Conservation (phyloP, 768 basidiomycete genomes). For the Obba rivulosa region DNA sequence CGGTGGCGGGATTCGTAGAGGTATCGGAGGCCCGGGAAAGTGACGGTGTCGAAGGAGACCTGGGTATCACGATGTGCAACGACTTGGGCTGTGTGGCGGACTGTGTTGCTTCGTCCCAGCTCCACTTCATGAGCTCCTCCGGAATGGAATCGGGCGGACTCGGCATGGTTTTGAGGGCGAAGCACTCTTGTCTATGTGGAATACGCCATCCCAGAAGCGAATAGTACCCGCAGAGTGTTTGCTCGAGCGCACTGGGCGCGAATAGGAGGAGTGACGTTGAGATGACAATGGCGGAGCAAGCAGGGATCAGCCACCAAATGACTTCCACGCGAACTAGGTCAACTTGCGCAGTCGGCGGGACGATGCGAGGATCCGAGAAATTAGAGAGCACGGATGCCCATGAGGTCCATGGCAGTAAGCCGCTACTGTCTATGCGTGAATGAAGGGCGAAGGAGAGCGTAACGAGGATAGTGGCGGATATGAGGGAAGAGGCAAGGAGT, state of each 20-base stretch:
- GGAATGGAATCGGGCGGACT: constrained; percentile 11
- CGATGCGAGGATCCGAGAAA: constrained; percentile 12
- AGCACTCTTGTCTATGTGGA: constrained; percentile 1
- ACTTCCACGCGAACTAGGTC: constrained; percentile 7
- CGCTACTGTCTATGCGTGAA: constrained; percentile 9
- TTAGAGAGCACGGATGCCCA: constrained; percentile 16
- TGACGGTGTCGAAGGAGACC: not conserved
- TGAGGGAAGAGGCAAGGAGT: constrained; percentile 12
- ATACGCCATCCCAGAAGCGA: constrained; percentile 9
- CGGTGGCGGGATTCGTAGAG: not conserved
- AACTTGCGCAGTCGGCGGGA: constrained; percentile 2
- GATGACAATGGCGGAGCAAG: constrained; percentile 10
- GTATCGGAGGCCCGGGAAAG: not conserved
- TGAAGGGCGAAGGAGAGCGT: constrained; percentile 14
- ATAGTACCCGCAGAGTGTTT: constrained; percentile 7
- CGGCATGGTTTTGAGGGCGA: constrained; percentile 9
- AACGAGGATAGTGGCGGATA: constrained; percentile 11
- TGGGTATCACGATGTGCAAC: not conserved
- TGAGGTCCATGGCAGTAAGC: constrained; percentile 17
- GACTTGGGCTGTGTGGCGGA: not conserved
- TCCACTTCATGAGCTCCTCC: constrained; percentile 15
- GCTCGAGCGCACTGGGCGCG: constrained; percentile 3
- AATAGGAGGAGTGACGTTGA: constrained; percentile 6
- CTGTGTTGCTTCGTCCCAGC: constrained; percentile 14
- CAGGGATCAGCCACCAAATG: constrained; percentile 8